Conservation (phyloP, 164 flowering plant genomes). For the Macadamia tetraphylla region DNA sequence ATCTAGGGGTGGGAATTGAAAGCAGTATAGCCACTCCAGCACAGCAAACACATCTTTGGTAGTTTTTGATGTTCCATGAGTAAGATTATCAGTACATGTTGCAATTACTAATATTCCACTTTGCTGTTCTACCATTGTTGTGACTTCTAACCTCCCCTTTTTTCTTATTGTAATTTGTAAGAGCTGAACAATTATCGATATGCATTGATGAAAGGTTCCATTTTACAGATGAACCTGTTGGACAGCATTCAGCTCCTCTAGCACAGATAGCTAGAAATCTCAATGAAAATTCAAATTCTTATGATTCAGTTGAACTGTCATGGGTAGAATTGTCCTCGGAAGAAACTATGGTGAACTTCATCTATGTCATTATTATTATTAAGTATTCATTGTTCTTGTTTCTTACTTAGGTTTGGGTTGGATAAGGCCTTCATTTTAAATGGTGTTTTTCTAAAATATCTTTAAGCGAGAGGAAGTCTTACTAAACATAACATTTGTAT, state of each 20-base stretch:
- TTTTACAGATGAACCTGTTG: constrained; percentile 59
- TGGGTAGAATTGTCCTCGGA: constrained; percentile 61
- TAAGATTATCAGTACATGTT: too few relatives aligned
- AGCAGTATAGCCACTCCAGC: too few relatives aligned
- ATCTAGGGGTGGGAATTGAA: too few relatives aligned
- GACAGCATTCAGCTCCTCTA: constrained; percentile 60
- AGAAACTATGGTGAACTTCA: constrained; percentile 33
- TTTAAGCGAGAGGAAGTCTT: too few relatives aligned
- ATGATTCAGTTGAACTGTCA: constrained; percentile 25
- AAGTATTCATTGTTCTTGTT: not conserved
- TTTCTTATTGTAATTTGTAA: too few relatives aligned
- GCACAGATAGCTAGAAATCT: constrained; percentile 38
- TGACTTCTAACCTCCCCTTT: too few relatives aligned
- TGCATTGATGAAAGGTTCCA: too few relatives aligned
- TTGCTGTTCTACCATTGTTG: too few relatives aligned
- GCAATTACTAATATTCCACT: too few relatives aligned
- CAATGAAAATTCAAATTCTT: constrained; percentile 23
- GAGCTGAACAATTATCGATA: too few relatives aligned
- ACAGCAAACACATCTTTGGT: too few relatives aligned
- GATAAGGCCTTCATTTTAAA: not conserved
- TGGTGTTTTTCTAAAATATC: not conserved
- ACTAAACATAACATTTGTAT: constrained; percentile 1
- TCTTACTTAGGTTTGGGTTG: not conserved
- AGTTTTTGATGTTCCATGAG: too few relatives aligned
- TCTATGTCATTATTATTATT: constrained; percentile 1